Evolutionary conservation across 768 basidiomycete genomes (phyloP).

Genomic region (Leccinum subtestaceum): DNA sequence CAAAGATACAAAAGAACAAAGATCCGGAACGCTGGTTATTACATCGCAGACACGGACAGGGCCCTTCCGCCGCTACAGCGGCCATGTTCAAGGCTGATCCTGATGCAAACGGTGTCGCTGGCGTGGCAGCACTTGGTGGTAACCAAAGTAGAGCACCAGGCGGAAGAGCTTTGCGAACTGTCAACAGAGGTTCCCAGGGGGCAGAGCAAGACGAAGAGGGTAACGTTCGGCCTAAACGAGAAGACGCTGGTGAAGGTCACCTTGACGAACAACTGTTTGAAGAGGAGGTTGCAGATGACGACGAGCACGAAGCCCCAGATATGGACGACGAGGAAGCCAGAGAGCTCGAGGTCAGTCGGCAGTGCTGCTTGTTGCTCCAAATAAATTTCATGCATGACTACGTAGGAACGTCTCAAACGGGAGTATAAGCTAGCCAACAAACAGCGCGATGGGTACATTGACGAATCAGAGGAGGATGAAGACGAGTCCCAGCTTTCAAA

Average conservation of each 20-base stretch:
- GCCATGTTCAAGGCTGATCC: conserved; percentile 70
- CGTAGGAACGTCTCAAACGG: conserved; percentile 77
- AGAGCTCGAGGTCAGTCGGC: conserved; percentile 62
- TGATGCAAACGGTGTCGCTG: conserved; percentile 41
- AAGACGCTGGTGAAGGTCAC: conserved; percentile 74
- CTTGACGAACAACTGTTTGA: conserved; percentile 81
- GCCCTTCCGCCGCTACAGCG: conserved; percentile 57
- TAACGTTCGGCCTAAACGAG: conserved; percentile 49
- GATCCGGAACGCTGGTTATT: conserved; percentile 72
- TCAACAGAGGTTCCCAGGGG: conserved; percentile 61
- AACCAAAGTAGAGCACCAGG: conserved; percentile 66
- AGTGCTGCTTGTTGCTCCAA: neutral
- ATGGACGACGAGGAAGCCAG: conserved; percentile 83
- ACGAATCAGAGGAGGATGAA: conserved; percentile 74
- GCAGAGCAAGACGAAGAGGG: conserved; percentile 71
- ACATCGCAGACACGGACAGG: conserved; percentile 57
- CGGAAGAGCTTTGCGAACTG: conserved; percentile 61
- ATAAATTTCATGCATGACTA: neutral
- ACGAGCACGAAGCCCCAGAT: conserved; percentile 71
- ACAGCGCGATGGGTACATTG: conserved; percentile 62
- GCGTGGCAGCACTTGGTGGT: conserved; percentile 42
- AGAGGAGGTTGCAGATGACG: conserved; percentile 84
- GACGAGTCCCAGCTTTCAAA: conserved; percentile 58
- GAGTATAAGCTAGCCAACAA: conserved; percentile 81
- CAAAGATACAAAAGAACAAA: conserved; percentile 64